A percentile compares a stretch with the other conserved stretches of the same genome.
phyloP scores from a whole-genome alignment of 805 yeast species.

The Blastobotrys chiropterorum region DNA sequence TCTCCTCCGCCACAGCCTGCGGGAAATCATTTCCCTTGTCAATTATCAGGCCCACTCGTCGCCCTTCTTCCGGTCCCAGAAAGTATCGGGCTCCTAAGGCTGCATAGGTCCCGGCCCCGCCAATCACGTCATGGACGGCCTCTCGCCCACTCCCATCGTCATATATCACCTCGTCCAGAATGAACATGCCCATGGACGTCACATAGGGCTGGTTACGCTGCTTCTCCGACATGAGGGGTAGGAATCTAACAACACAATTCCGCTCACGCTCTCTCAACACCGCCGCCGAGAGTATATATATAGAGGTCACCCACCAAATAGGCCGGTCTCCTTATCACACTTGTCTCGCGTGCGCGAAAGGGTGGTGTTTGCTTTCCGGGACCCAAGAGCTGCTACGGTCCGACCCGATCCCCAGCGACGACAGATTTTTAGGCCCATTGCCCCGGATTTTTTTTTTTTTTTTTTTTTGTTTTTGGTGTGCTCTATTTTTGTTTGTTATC shows the following conservation, averaged over 20 bases:
- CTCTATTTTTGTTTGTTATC: background rate
- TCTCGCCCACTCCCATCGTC: conserved; percentile 31
- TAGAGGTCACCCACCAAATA: too few relatives aligned
- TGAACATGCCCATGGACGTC: conserved; percentile 80
- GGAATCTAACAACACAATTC: too few relatives aligned
- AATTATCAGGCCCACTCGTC: conserved; percentile 56
- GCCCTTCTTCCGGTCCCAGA: conserved; percentile 34
- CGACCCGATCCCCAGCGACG: too few relatives aligned
- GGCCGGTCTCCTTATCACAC: background rate
- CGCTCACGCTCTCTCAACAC: background rate
- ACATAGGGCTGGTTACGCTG: background rate
- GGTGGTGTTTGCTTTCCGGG: background rate
- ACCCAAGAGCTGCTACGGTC: background rate
- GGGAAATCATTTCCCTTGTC: conserved; percentile 84
- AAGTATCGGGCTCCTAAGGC: conserved; percentile 63
- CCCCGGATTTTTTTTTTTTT: background rate
- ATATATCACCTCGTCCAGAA: conserved; percentile 77
- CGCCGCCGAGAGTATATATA: too few relatives aligned
- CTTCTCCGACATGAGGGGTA: too few relatives aligned
- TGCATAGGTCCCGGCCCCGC: conserved; percentile 89
- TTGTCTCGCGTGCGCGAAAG: background rate
- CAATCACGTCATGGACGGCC: conserved; percentile 50
- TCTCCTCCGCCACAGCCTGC: conserved; percentile 32
- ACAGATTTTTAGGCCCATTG: background rate
- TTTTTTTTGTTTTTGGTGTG: background rate